phyloP scores from a whole-genome alignment of 352 stramenopile species.

The Phytophthora colocasiae region DNA sequence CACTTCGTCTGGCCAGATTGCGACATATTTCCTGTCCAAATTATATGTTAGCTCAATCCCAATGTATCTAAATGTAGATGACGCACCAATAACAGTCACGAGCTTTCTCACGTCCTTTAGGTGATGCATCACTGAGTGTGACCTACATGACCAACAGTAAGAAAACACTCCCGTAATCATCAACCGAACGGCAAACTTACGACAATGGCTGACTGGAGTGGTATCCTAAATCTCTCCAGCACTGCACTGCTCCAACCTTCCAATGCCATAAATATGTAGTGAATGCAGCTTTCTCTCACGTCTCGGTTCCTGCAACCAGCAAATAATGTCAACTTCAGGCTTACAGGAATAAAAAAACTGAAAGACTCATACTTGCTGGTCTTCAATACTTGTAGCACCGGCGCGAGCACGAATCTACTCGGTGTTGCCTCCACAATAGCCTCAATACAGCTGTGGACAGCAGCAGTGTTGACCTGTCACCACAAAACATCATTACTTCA shows the following conservation, averaged over 20 bases:
- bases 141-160: conserved; percentile 16
- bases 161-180: not conserved
- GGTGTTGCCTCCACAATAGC: conserved; percentile 48
- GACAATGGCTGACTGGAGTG: conserved; percentile 47
- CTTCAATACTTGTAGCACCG: conserved; percentile 50
- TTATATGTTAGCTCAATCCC: too few species aligned
- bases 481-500: conserved; percentile 3
- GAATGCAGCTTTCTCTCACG: conserved; percentile 67
- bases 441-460: conserved; percentile 64
- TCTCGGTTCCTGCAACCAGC: conserved; percentile 56
- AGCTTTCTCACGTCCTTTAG: conserved; percentile 60
- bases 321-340: conserved; percentile 11
- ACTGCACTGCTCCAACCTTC: conserved; percentile 42
- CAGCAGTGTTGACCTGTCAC: conserved; percentile 54
- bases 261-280: conserved; percentile 56
- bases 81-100: conserved; percentile 71
- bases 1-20: conserved; percentile 53
- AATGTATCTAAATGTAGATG: not conserved
- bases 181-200: conserved; percentile 24
- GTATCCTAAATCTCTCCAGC: conserved; percentile 52
- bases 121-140: conserved; percentile 62
- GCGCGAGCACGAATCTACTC: conserved; percentile 58
- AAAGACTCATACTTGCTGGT: conserved; percentile 54
- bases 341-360: not conserved
- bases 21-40: conserved; percentile 52